Evolutionary conservation across 2,329 filamentous ascomycete genomes (phyloP), one percentile per base, ranked within the genome.

Genomic region (Beauveria asiatica): DNA sequence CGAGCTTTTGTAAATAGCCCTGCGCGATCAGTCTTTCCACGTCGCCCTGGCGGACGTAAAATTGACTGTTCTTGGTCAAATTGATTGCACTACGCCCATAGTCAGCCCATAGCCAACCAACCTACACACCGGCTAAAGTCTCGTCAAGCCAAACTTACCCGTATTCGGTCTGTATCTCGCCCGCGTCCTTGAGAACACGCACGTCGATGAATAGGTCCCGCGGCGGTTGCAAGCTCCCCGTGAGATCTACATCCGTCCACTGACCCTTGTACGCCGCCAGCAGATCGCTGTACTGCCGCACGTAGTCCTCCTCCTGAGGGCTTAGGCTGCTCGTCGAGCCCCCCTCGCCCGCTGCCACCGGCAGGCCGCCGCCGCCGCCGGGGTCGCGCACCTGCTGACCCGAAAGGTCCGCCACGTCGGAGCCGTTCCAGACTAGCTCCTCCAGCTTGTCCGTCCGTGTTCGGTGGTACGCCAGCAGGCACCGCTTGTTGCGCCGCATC

Each of bases 131-230:
- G 33, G 13, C 5, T 37, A 11, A 1, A 37, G 33, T 37, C 8
- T 30, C 23, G 7, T n/a, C 16, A 30, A 27, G 21, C 25, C 21
- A 23, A 10, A 78, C 87, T 74, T 80, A 96, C 89, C 94, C 94
- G 71, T 99, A 99, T 79, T 99, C 95, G 0, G 94, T 99, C 76
- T 99, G 93, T 65, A 99, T 97, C 78, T 99, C 94, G 5, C 95
- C 94, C 1, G 93, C 94, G 77, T 99, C 94, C 72, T 94, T 97
- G 64, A 99, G 76, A 53, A 99, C 94, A 51, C 94, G 82, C 41
- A 99, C 94, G 73, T 99, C 94, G 68, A 99, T 96, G 73, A 97
- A 99, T 57, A 99, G 77, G 74, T 99, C 94, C 67, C 85, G 85
- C n/a, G 94, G 94, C 25, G 94, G 94, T 70, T 96, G 92, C 70